Conservation (phyloP, 2,329 filamentous ascomycete genomes). For the Fusarium verrucosum region DNA sequence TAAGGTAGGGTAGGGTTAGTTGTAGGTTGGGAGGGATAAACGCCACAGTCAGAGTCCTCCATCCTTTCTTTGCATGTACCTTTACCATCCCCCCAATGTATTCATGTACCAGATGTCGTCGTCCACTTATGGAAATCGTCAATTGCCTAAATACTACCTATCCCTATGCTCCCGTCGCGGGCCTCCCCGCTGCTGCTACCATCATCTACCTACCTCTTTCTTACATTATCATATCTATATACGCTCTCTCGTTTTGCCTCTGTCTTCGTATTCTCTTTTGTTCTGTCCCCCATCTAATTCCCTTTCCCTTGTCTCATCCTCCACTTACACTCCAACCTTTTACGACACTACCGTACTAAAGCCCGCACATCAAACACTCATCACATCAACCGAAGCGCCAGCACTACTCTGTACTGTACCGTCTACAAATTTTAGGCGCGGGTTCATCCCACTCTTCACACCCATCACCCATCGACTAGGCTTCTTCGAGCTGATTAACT, state of each 20-base stretch:
- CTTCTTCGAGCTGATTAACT: constrained; percentile 35
- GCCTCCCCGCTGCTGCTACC: constrained; percentile 33
- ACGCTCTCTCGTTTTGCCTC: constrained; percentile 30
- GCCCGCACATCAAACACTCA: constrained; percentile 25
- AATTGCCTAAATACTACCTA: constrained; percentile 46
- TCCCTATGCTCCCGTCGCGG: constrained; percentile 38
- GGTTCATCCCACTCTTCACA: constrained; percentile 38
- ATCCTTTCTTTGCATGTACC: constrained; percentile 41
- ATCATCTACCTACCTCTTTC: neutral
- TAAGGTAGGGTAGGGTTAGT: constrained; percentile 9
- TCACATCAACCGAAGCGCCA: constrained; percentile 39
- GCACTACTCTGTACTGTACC: too few relatives aligned
- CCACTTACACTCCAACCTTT: constrained; percentile 35
- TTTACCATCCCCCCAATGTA: constrained; percentile 39
- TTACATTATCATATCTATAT: constrained; percentile 26
- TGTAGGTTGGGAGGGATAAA: constrained; percentile 13
- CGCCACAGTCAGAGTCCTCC: constrained; percentile 44
- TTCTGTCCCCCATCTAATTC: constrained; percentile 10
- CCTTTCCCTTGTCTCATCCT: constrained; percentile 12
- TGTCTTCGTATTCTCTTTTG: constrained; percentile 17
- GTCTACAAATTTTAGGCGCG: constrained; percentile 38
- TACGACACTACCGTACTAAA: constrained; percentile 23
- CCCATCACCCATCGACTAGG: constrained; percentile 41
- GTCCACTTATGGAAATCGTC: constrained; percentile 45
- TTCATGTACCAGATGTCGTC: constrained; percentile 38